phyloP scores from a whole-genome alignment of 1,139 yeast species.

The Sugiyamaella novakii region DNA sequence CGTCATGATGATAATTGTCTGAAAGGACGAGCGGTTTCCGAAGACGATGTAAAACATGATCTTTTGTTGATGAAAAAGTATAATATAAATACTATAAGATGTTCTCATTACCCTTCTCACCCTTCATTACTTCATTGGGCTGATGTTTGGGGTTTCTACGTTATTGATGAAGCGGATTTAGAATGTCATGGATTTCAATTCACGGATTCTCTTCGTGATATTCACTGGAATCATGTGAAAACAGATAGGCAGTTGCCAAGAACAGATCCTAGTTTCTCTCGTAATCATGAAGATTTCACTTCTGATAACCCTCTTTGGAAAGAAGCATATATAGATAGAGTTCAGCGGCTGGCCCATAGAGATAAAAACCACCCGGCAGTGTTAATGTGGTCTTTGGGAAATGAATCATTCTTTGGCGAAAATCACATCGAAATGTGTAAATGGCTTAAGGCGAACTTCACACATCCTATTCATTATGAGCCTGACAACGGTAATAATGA shows the following conservation, averaged over 20 bases:
- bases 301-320: conserved; percentile 42
- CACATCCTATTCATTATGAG: conserved; percentile 44
- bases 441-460: conserved; percentile 36
- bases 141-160: conserved; percentile 42
- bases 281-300: conserved; percentile 31
- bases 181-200: conserved; percentile 44
- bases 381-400: conserved; percentile 46
- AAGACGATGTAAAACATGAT: conserved; percentile 40
- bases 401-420: conserved; percentile 44
- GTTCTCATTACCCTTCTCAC: conserved; percentile 44
- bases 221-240: conserved; percentile 8
- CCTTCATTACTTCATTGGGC: conserved; percentile 33
- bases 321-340: conserved; percentile 43
- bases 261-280: conserved; percentile 25
- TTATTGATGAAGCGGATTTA: conserved; percentile 46
- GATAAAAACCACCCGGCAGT: conserved; percentile 44
- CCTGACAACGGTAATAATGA: conserved; percentile 33
- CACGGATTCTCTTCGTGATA: conserved; percentile 16
- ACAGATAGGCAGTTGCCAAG: conserved; percentile 14
- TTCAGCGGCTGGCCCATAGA: conserved; percentile 39
- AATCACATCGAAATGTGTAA: conserved; percentile 42
- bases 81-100: conserved; percentile 44
- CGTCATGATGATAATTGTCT: conserved; percentile 44
- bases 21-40: conserved; percentile 43
- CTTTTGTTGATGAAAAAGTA: conserved; percentile 41